A percentile compares a stretch with the other conserved stretches of the same genome.
Conservation (phyloP, 108 stramenopile genomes). For the Cyclotella distinguenda region DNA sequence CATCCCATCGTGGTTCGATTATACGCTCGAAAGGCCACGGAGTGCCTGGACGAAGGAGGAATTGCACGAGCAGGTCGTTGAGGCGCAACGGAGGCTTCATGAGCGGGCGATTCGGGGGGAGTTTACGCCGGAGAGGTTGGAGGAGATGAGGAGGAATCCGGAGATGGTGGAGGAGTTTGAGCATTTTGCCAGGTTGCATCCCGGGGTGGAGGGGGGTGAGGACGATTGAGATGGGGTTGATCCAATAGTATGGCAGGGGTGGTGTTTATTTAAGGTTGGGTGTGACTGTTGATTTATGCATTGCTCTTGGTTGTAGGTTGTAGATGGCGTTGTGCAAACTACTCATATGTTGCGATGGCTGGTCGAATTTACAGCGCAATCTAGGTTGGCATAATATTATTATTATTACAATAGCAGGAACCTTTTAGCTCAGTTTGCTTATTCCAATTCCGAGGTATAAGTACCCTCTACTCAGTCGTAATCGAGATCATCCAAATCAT, state of each 20-base stretch:
- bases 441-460: not conserved
- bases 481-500: slow-evolving; percentile 85
- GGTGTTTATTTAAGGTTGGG: not conserved
- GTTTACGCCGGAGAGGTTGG: slow-evolving; percentile 78
- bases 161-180: slow-evolving; percentile 50
- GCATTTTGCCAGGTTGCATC: slow-evolving; percentile 73
- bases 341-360: too few species aligned
- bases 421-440: not conserved
- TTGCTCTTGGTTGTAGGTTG: too few species aligned
- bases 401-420: not conserved
- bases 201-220: slow-evolving; percentile 73
- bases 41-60: slow-evolving; percentile 76
- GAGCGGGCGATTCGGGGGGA: slow-evolving; percentile 77
- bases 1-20: slow-evolving; percentile 82
- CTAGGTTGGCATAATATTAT: too few species aligned
- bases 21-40: slow-evolving; percentile 66
- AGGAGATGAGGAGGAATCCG: slow-evolving; percentile 56
- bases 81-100: slow-evolving; percentile 50
- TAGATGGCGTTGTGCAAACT: too few species aligned
- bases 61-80: slow-evolving; percentile 68
- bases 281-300: too few species aligned
- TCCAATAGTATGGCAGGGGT: not conserved
- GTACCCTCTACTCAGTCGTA: slow-evolving; percentile 42
- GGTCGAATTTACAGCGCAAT: too few species aligned
- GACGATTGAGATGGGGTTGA: slow-evolving; percentile 40